Conservation (phyloP, 495 filamentous ascomycete species). For the Xylaria nigripes region DNA sequence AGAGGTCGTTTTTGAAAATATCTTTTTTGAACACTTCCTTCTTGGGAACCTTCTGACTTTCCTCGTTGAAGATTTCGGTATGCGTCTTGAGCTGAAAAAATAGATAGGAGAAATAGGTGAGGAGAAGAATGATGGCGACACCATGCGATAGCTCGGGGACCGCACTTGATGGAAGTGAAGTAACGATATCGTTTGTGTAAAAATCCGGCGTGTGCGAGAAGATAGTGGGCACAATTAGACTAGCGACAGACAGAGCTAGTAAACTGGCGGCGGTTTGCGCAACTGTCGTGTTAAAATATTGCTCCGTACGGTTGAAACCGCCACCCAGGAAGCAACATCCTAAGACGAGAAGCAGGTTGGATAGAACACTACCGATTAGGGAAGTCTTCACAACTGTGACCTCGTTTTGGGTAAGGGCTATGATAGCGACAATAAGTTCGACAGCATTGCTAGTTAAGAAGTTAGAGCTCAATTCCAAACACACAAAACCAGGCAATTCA, state of each 20-base stretch:
- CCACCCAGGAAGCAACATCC: conserved; percentile 93
- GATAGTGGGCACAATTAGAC: conserved; percentile 73
- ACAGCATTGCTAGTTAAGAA: conserved; percentile 64
- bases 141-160: conserved; percentile 60
- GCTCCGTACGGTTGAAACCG: conserved; percentile 68
- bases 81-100: conserved; percentile 80
- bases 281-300: conserved; percentile 89
- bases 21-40: conserved; percentile 38
- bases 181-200: conserved; percentile 12
- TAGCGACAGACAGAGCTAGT: conserved; percentile 68
- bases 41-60: conserved; percentile 56
- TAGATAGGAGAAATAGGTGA: conserved; percentile 70
- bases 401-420: conserved; percentile 64
- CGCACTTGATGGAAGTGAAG: conserved; percentile 21
- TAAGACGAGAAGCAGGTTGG: conserved; percentile 83
- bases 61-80: conserved; percentile 60
- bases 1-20: conserved; percentile 33
- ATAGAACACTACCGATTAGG: conserved; percentile 81
- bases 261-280: conserved; percentile 84
- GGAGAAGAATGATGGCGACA: conserved; percentile 62
- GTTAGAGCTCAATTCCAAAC: conserved; percentile 10
- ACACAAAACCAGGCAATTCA: background rate
- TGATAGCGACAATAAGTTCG: conserved; percentile 83
- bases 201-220: conserved; percentile 50
- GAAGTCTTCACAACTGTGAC: conserved; percentile 89